Percentiles rank a stretch among this genome's conserved stretches.
Conservation (phyloP, 139 green algal species). For the Edaphochlamys debaryana region DNA sequence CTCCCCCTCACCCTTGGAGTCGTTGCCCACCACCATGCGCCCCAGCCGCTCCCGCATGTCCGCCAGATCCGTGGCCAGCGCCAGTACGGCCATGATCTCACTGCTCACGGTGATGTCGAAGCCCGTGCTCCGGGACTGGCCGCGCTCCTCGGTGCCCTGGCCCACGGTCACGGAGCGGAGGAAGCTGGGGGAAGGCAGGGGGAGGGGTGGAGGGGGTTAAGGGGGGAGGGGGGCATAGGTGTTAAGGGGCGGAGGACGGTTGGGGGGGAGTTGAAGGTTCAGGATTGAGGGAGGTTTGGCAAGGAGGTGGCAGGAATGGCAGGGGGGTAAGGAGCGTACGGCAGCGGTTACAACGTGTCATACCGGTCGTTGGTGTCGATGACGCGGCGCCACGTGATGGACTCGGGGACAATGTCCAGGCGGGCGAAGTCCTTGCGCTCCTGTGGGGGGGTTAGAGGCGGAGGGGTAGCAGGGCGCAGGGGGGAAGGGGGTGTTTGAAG, state of each 20-base stretch:
- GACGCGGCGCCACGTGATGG: conserved; percentile 96
- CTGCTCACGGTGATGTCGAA: conserved; percentile 96
- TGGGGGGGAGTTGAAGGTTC: background rate
- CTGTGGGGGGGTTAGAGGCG: background rate
- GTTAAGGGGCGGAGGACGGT: too few species aligned
- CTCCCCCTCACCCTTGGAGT: conserved; percentile 46
- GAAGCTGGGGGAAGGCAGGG: conserved; percentile 53
- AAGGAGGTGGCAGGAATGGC: background rate
- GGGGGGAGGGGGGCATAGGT: too few species aligned
- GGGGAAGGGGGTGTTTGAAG: too few species aligned
- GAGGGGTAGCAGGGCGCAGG: background rate
- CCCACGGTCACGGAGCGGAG: conserved; percentile 91
- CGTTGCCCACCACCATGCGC: conserved; percentile 89
- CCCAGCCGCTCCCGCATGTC: conserved; percentile 95
- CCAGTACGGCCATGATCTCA: conserved; percentile 99
- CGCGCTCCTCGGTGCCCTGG: conserved; percentile 77
- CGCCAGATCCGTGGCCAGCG: conserved; percentile 82
- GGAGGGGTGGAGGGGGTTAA: background rate
- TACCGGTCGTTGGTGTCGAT: conserved; percentile 97
- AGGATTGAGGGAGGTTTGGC: background rate
- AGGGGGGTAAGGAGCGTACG: background rate
- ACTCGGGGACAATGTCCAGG: conserved; percentile 92
- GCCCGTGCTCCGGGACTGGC: conserved; percentile 72
- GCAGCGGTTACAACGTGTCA: too few species aligned
- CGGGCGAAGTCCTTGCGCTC: conserved; percentile 78